Evolutionary conservation across 345 rosid genomes (phyloP).

Genomic region (Turritis glabra): DNA sequence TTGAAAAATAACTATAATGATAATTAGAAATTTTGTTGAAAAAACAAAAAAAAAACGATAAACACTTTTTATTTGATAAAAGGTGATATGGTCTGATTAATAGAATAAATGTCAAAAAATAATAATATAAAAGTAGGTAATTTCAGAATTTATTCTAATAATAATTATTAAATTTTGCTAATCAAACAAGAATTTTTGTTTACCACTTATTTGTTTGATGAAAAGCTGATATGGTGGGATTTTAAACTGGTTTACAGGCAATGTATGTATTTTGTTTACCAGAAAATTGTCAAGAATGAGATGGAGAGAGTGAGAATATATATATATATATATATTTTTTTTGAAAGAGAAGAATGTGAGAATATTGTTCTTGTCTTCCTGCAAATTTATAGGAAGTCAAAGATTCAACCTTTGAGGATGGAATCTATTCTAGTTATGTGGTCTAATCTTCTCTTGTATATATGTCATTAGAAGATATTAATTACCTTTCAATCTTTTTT

Average conservation of each 20-base stretch:
- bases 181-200: too few relatives aligned
- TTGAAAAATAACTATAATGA: background rate
- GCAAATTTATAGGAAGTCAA: conserved; percentile 20
- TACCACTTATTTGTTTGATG: background rate
- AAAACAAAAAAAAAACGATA: background rate
- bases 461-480: background rate
- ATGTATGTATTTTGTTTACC: background rate
- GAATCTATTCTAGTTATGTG: background rate
- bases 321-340: too few relatives aligned
- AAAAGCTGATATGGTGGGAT: background rate
- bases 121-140: too few relatives aligned
- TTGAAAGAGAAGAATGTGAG: too few relatives aligned
- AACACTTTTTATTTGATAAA: background rate
- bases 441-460: background rate
- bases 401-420: background rate
- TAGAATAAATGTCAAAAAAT: too few relatives aligned
- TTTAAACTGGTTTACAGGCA: background rate
- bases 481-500: background rate
- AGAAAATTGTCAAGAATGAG: background rate
- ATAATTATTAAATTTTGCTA: too few relatives aligned
- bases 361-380: background rate
- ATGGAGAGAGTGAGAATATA: background rate
- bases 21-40: background rate
- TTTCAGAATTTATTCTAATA: too few relatives aligned
- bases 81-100: background rate